phyloP scores from a whole-genome alignment of 805 yeast genomes.

The Candida hungchunana region DNA sequence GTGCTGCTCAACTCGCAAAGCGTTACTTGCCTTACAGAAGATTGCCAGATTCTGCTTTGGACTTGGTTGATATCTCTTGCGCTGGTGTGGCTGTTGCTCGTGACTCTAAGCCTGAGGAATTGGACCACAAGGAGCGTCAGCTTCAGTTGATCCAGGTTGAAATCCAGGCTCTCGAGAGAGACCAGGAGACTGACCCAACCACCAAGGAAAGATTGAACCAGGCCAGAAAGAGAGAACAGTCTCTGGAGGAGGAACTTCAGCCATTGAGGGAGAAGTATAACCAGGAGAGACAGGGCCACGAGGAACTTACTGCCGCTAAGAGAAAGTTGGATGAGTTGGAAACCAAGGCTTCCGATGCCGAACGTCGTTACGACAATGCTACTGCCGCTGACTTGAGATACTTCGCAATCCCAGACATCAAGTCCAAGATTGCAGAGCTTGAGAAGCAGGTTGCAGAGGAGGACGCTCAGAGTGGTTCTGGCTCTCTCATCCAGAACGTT shows the following conservation, averaged over 20 bases:
- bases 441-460: slow-evolving; percentile 79
- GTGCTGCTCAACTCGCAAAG: slow-evolving; percentile 93
- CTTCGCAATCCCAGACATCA: slow-evolving; percentile 94
- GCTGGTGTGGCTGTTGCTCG: slow-evolving; percentile 98
- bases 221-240: slow-evolving; percentile 77
- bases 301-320: slow-evolving; percentile 83
- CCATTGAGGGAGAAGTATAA: slow-evolving; percentile 84
- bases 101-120: slow-evolving; percentile 95
- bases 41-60: slow-evolving; percentile 96
- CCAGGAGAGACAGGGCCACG: slow-evolving; percentile 87
- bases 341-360: slow-evolving; percentile 92
- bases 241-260: slow-evolving; percentile 74
- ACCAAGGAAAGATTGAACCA: slow-evolving; percentile 81
- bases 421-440: slow-evolving; percentile 66
- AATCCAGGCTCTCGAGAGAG: slow-evolving; percentile 95
- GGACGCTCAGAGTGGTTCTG: slow-evolving; percentile 53
- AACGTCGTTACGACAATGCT: slow-evolving; percentile 91
- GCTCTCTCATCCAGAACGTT: slow-evolving; percentile 76
- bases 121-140: slow-evolving; percentile 91
- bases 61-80: slow-evolving; percentile 91
- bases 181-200: slow-evolving; percentile 73
- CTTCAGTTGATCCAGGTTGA: slow-evolving; percentile 90
- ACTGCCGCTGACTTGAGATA: slow-evolving; percentile 95
- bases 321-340: slow-evolving; percentile 89
- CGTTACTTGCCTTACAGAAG: slow-evolving; percentile 93